Conservation (phyloP, 1,139 yeast species). For the Eremothecium gossypii region DNA sequence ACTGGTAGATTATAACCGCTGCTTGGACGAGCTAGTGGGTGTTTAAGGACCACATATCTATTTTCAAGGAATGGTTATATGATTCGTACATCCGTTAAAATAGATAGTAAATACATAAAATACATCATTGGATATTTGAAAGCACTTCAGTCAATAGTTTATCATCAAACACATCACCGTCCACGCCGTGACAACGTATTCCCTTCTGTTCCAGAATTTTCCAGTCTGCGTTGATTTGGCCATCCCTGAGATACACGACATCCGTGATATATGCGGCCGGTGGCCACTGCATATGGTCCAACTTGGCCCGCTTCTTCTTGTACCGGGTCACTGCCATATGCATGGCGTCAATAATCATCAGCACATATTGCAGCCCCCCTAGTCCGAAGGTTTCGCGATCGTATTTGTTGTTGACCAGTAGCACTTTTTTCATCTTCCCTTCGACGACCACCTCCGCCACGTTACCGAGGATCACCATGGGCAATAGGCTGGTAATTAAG, state of each 20-base stretch:
- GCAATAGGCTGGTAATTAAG: constrained; percentile 75
- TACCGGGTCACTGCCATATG: constrained; percentile 1
- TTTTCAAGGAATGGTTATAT: neutral
- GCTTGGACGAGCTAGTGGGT: neutral
- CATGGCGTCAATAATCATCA: constrained; percentile 35
- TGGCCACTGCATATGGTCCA: constrained; percentile 4
- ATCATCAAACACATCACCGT: constrained; percentile 23
- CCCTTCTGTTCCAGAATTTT: constrained; percentile 35
- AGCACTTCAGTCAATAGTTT: constrained; percentile 36
- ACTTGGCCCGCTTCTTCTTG: constrained; percentile 1
- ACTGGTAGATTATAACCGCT: constrained; percentile 12
- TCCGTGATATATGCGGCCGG: constrained; percentile 37
- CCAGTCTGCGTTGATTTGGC: constrained; percentile 41
- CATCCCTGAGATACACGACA: constrained; percentile 41
- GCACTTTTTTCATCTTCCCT: constrained; percentile 36
- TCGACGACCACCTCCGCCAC: constrained; percentile 47
- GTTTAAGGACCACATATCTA: neutral
- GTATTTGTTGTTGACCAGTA: constrained; percentile 59
- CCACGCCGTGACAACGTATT: constrained; percentile 40
- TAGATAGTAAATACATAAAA: neutral
- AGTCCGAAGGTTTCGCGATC: constrained; percentile 74
- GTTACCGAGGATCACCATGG: constrained; percentile 65
- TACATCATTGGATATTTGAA: constrained; percentile 8
- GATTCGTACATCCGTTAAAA: neutral
- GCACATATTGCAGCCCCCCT: constrained; percentile 50